Conservation (phyloP, 441 rosid species). For the Eruca vesicaria region DNA sequence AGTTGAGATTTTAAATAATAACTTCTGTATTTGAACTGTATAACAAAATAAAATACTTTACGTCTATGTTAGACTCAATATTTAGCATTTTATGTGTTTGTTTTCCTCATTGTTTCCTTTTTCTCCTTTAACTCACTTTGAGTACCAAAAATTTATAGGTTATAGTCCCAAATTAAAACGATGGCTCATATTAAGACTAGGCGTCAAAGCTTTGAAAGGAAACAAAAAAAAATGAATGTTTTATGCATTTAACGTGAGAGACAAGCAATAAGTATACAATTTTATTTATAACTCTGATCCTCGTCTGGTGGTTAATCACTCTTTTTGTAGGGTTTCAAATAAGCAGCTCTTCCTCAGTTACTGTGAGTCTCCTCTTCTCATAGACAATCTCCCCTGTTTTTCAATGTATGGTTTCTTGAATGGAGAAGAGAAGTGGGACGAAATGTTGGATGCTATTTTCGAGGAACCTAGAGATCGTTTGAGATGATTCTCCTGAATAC, state of each 20-base stretch:
- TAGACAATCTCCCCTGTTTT: too few relatives aligned
- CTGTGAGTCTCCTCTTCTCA: too few relatives aligned
- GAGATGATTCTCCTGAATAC: constrained; percentile 46
- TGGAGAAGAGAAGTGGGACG: too few relatives aligned
- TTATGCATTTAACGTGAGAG: background rate
- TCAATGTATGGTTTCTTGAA: too few relatives aligned
- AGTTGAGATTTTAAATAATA: background rate
- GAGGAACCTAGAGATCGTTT: constrained; percentile 53
- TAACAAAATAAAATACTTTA: too few relatives aligned
- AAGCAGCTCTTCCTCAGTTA: too few relatives aligned
- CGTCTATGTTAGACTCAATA: background rate
- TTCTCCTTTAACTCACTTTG: background rate
- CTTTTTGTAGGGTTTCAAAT: too few relatives aligned
- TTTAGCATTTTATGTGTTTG: background rate
- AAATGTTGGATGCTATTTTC: too few relatives aligned
- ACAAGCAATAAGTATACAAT: background rate
- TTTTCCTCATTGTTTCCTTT: background rate
- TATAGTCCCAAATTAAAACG: background rate
- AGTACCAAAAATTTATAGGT: background rate
- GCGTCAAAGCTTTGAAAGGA: background rate
- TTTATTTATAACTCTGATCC: too few relatives aligned
- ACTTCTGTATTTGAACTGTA: background rate
- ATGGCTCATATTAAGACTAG: background rate
- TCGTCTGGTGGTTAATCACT: too few relatives aligned
- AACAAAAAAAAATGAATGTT: background rate